Evolutionary conservation across 768 basidiomycete genomes (phyloP).

Genomic region (Strobilomyces dryophilus): DNA sequence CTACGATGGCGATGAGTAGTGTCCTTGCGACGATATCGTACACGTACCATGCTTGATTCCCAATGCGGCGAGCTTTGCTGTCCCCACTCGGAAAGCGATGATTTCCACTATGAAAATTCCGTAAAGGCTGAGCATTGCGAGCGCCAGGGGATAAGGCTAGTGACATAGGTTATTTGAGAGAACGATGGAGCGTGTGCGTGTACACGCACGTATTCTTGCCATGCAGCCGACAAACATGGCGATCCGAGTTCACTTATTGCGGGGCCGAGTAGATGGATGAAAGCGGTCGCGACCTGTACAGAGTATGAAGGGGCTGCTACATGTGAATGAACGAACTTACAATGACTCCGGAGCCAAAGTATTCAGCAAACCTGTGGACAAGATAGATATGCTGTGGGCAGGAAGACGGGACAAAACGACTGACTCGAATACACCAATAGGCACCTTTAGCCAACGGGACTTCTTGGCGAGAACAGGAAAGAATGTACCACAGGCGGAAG

Average conservation of each 20-base stretch:
- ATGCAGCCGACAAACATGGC: conserved; percentile 63
- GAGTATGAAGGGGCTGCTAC: not conserved
- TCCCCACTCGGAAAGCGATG: conserved; percentile 84
- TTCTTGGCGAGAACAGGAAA: conserved; percentile 67
- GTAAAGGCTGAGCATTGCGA: conserved; percentile 81
- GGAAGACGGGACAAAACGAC: conserved; percentile 20
- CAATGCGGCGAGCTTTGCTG: conserved; percentile 58
- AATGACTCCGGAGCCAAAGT: conserved; percentile 88
- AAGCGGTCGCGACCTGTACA: conserved; percentile 79
- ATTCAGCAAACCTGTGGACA: conserved; percentile 68
- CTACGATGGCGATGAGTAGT: conserved; percentile 29
- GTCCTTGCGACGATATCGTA: not conserved
- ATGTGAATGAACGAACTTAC: conserved; percentile 38
- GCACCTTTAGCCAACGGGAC: conserved; percentile 41
- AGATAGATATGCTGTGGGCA: not conserved
- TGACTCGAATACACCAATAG: conserved; percentile 58
- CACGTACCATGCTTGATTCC: conserved; percentile 59
- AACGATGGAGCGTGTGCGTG: not conserved
- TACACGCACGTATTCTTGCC: conserved; percentile 67
- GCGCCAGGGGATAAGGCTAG: conserved; percentile 78
- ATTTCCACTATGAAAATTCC: conserved; percentile 81
- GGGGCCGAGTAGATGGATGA: conserved; percentile 78
- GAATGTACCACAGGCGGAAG: conserved; percentile 56
- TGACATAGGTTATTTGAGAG: not conserved
- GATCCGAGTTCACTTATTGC: conserved; percentile 68